These are phyloP conservation scores for Vitellaria paradoxa DNA, from an alignment of 179 eudicot genomes.

Conservation along the genomic window DNA sequence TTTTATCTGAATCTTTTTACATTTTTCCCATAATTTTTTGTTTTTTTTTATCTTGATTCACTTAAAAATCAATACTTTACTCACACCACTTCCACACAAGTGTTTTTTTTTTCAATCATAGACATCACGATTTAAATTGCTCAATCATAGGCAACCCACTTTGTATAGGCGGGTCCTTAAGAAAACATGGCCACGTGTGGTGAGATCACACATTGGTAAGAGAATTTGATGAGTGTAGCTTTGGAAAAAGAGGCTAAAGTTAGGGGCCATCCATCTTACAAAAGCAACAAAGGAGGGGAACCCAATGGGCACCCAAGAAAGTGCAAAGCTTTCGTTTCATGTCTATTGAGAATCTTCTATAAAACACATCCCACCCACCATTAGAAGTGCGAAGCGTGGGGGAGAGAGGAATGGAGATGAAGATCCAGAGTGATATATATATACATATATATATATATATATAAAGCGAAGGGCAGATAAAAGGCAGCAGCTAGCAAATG, in stretches of 20 bases:
- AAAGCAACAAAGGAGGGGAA: background rate
- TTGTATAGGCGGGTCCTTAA: background rate
- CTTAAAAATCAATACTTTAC: too few species aligned
- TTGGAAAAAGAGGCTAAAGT: slow-evolving; percentile 6
- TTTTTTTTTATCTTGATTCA: too few species aligned
- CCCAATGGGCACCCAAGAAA: slow-evolving; percentile 3
- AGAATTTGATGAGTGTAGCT: background rate
- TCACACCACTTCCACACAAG: too few species aligned
- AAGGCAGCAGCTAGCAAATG: background rate
- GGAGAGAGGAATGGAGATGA: background rate
- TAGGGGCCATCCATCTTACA: background rate
- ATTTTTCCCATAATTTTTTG: too few species aligned
- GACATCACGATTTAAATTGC: too few species aligned
- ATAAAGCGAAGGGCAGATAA: background rate
- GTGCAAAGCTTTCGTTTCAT: slow-evolving; percentile 11
- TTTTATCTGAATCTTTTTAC: too few species aligned
- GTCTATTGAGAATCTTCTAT: background rate
- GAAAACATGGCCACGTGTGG: background rate
- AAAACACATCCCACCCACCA: background rate
- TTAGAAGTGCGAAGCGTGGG: background rate
- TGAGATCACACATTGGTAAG: background rate
- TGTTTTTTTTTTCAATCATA: too few species aligned
- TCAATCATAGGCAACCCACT: background rate
- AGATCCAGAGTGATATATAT: too few species aligned
- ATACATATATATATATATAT: too few species aligned